Evolutionary conservation across 805 yeast genomes (phyloP).

Genomic region (Wickerhamomyces queroliae): DNA sequence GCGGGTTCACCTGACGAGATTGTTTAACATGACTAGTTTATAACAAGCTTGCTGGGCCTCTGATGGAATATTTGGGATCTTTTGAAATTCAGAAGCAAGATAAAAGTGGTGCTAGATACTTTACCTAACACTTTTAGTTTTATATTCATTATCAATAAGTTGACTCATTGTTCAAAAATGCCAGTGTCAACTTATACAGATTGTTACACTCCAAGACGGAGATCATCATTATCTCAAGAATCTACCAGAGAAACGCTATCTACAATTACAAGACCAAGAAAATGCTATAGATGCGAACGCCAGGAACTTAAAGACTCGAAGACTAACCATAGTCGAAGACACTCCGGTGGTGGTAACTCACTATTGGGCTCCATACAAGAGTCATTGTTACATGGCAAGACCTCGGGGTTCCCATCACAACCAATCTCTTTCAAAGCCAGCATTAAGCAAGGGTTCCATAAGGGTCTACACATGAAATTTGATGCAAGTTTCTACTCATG

Average conservation of each 20-base stretch:
- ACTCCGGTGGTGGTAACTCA: slow-evolving; percentile 1
- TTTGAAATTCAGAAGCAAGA: too few species aligned
- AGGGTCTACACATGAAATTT: slow-evolving; percentile 15
- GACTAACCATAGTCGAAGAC: neutral
- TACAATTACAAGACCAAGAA: neutral
- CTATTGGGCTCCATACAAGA: slow-evolving; percentile 16
- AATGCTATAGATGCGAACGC: neutral
- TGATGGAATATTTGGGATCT: too few species aligned
- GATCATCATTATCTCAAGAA: slow-evolving; percentile 18
- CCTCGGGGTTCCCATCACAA: slow-evolving; percentile 13
- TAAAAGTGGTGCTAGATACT: too few species aligned
- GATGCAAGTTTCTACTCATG: slow-evolving; percentile 21
- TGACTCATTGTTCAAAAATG: too few species aligned
- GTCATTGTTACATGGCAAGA: slow-evolving; percentile 16
- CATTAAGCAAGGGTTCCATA: slow-evolving; percentile 6
- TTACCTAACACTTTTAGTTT: too few species aligned
- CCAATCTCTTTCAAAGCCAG: slow-evolving; percentile 23
- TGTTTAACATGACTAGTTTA: too few species aligned
- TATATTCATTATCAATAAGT: too few species aligned
- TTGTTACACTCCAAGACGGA: slow-evolving; percentile 10
- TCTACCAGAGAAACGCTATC: neutral
- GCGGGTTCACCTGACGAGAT: too few species aligned
- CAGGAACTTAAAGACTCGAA: neutral
- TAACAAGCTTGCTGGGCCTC: too few species aligned
- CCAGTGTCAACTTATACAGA: neutral